Base-by-base conservation (phyloP, 352 stramenopile genomes). In the Phytopythium vexans region DNA sequence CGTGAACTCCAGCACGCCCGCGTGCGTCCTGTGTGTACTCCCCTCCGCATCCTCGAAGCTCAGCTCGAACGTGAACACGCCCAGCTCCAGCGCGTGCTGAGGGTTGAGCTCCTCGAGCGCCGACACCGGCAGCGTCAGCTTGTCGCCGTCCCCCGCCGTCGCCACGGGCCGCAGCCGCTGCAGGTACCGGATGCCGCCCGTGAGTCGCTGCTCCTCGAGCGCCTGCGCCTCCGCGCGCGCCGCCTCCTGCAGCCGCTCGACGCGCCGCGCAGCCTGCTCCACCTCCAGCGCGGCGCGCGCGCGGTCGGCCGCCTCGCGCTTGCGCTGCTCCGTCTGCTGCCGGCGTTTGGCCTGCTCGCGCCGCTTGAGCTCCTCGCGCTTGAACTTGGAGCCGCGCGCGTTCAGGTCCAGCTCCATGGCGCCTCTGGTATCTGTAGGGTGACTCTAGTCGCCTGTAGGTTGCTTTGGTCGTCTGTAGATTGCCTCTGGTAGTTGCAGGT, bases 21-120 rank as follows among this genome's bases (percentile, higher is more conserved):
- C 77, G 55, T 94, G 81, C 1, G 84, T 94, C 44, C 65, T 70
- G 49, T 36, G 48, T 10, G 21, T n/a, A 16, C 46, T 50, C 43
- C 33, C 41, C 21, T 12, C 16, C 11, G n/a, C 11, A 2, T 62
- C 52, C 9, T 47, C 21, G 12, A 68, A 75, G 16, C 67, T 82
- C 50, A 96, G 58, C 58, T 92, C 81, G 50, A 96, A 94, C 11
- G 77, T 92, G 44, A 96, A 86, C 27, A 88, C 84, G 47, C 82
- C 76, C 1, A 85, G 56, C 55, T 93, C 81, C 41, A 89, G 72
- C 15, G 82, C 82, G 56, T 86, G 71, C 66, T 91, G 80, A 7
- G 80, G 74, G 59, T 92, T 88, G 12, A 95, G 71, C 48, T 80
- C 58, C 54, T 90, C 76, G 36, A 95, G 72, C 49, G 81, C 78